Conservation (phyloP, 352 stramenopile genomes). For the Globisporangium cederbergense region DNA sequence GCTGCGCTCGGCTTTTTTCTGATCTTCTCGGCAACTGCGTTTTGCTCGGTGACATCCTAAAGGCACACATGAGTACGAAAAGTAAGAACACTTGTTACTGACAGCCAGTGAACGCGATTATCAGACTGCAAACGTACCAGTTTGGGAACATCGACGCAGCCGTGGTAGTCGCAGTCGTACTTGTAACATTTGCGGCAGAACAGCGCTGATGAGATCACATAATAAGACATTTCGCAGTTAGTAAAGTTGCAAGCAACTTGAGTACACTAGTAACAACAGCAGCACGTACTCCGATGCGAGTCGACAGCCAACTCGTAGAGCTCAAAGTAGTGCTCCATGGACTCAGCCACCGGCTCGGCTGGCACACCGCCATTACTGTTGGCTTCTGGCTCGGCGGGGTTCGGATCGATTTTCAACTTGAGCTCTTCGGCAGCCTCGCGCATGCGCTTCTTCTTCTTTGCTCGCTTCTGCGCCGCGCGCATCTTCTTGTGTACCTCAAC, state of each 20-base stretch:
- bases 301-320: constrained; percentile 59
- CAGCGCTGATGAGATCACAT: constrained; percentile 31
- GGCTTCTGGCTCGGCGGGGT: not conserved
- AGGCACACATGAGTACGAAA: not conserved
- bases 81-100: not conserved
- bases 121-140: constrained; percentile 30
- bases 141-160: constrained; percentile 48
- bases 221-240: not conserved
- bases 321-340: constrained; percentile 39
- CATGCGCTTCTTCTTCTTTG: constrained; percentile 38
- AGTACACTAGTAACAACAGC: not conserved
- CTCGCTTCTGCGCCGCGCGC: constrained; percentile 25
- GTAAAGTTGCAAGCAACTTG: not conserved
- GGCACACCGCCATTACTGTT: not conserved
- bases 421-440: constrained; percentile 15
- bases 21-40: constrained; percentile 41
- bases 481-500: constrained; percentile 67
- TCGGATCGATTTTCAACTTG: constrained; percentile 11
- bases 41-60: constrained; percentile 61
- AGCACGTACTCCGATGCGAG: constrained; percentile 57
- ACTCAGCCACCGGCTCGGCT: constrained; percentile 13
- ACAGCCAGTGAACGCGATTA: not conserved
- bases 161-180: constrained; percentile 86
- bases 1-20: constrained; percentile 38
- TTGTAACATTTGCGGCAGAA: constrained; percentile 81